Evolutionary conservation across 2,329 filamentous ascomycete species (phyloP).

Genomic region (Zymoseptoria ardabiliae): DNA sequence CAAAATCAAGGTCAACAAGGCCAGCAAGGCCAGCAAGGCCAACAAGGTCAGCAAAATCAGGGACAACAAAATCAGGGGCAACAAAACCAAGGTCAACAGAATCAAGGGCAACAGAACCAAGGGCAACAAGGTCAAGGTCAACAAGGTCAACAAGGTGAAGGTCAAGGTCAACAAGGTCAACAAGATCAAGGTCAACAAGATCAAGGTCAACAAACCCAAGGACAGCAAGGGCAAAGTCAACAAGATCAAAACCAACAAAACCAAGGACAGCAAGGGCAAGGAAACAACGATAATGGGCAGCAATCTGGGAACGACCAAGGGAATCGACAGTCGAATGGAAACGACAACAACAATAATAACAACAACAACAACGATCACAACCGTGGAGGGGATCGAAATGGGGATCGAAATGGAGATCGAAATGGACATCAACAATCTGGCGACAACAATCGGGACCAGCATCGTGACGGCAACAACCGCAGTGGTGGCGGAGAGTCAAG

Average conservation of each 20-base stretch:
- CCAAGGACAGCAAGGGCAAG: background rate
- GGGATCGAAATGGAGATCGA: background rate
- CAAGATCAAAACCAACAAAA: too few relatives aligned
- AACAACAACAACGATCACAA: background rate
- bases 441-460: background rate
- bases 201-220: background rate
- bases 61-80: too few relatives aligned
- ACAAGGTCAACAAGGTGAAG: background rate
- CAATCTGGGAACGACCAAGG: background rate
- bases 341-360: background rate
- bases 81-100: too few relatives aligned
- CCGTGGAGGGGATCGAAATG: background rate
- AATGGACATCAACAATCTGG: background rate
- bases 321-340: too few relatives aligned
- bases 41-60: background rate
- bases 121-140: too few relatives aligned
- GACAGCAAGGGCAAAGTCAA: too few relatives aligned
- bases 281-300: background rate
- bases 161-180: background rate
- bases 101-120: too few relatives aligned
- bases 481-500: background rate
- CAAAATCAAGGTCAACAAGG: background rate
- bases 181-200: background rate
- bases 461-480: background rate
- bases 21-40: background rate